These are phyloP conservation scores for Amauroascus verrucosus DNA, from an alignment of 2,329 filamentous ascomycete genomes.

Conservation along the genomic window DNA sequence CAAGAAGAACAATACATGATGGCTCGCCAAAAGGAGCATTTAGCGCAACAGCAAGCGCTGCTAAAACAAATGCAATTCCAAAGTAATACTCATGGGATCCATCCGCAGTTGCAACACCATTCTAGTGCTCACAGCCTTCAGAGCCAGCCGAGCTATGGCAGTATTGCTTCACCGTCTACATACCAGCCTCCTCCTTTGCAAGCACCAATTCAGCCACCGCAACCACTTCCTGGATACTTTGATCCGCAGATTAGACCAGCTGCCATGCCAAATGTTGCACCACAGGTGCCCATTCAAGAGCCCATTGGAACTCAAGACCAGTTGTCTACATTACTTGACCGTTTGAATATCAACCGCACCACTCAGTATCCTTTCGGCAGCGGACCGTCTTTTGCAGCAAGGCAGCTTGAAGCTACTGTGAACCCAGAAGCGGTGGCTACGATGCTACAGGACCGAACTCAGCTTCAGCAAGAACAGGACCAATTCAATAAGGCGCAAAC, in stretches of 20 bases:
- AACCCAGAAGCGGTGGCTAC: slow-evolving; percentile 49
- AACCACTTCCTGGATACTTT: slow-evolving; percentile 57
- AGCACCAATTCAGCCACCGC: slow-evolving; percentile 49
- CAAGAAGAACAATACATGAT: slow-evolving; percentile 97
- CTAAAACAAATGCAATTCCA: slow-evolving; percentile 62
- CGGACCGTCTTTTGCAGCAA: slow-evolving; percentile 38
- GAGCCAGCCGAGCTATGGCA: slow-evolving; percentile 92
- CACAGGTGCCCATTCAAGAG: slow-evolving; percentile 37
- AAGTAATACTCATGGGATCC: slow-evolving; percentile 42
- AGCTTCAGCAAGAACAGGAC: slow-evolving; percentile 52
- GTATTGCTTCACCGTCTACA: slow-evolving; percentile 75
- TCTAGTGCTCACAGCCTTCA: slow-evolving; percentile 92
- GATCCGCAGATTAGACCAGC: slow-evolving; percentile 46
- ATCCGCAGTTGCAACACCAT: slow-evolving; percentile 72
- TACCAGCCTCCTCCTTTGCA: slow-evolving; percentile 52
- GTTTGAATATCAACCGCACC: slow-evolving; percentile 49
- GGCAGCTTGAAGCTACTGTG: slow-evolving; percentile 31
- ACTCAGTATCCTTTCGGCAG: slow-evolving; percentile 39
- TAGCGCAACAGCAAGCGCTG: slow-evolving; percentile 74
- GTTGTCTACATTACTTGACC: slow-evolving; percentile 52
- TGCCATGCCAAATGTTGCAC: slow-evolving; percentile 27
- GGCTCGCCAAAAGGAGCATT: slow-evolving; percentile 87
- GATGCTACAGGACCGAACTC: slow-evolving; percentile 52
- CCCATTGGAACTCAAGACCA: slow-evolving; percentile 59
- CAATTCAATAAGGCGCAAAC: slow-evolving; percentile 40